Base-by-base conservation (phyloP, 2,329 filamentous ascomycete genomes). In the Passalora sequoiae region DNA sequence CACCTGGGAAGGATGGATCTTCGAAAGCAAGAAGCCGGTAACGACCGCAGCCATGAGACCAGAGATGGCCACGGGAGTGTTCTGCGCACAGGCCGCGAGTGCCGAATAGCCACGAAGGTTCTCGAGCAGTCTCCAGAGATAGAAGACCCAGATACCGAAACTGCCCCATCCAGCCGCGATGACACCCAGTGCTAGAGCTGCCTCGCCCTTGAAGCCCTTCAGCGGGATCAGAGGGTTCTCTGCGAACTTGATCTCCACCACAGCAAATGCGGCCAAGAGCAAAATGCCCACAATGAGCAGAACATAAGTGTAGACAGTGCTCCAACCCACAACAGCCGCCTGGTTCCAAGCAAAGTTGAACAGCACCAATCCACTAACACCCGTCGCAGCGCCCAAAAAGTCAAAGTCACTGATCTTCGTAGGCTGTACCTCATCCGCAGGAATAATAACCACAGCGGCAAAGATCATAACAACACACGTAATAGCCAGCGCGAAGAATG, bases 101-200 rank as follows among this genome's bases (percentile, higher is more conserved):
- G 64, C 56, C 6, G 62, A 54, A 22, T 54, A 47, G 15, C 49
- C 41, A 19, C 64, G 60, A 7, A 63, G 39, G 12, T 54, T 42
- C 44, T 59, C 51, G 9, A 66, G 55, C 43, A 62, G 62, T 5
- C 58, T 53, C 46, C 58, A 63, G 21, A 54, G 55, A 49, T 66
- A 66, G 51, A 59, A 65, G 35, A 66, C 56, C 65, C 65, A 67
- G 37, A 61, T 56, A 4, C 58, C 58, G 39, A 57, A 56, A 16
- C 35, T 48, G 12, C 46, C 55, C 58, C 58, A 61, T 2, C 58
- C 58, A 4, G 47, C 51, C 9, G 51, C 55, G n/a, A 60, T 52
- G 28, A 53, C 54, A 10, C 37, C 56, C 15, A 61, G 52, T 2
- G 54, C 53, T n/a, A 60, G 43, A 4, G 46, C 46, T 8, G 56